Conservation (phyloP, 305 asterid genomes). For the Caryopteris hybrid region DNA sequence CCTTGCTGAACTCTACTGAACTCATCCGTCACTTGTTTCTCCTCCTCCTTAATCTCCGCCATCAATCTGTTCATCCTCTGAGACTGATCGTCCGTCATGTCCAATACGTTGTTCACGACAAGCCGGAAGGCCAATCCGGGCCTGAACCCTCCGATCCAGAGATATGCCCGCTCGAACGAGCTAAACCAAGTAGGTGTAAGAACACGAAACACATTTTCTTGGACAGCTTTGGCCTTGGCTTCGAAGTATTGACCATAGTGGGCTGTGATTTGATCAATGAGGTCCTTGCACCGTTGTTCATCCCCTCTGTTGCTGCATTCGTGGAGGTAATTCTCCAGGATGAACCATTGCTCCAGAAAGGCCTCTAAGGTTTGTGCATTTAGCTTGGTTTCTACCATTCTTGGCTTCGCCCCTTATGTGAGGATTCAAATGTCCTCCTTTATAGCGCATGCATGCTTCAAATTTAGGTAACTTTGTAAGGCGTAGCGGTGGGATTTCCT, state of each 20-base stretch:
- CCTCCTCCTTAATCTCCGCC: conserved; percentile 23
- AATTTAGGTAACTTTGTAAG: too few relatives aligned
- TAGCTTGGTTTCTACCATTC: background rate
- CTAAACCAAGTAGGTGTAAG: conserved; percentile 29
- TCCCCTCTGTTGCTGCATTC: background rate
- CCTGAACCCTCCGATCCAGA: conserved; percentile 34
- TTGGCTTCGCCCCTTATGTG: too few relatives aligned
- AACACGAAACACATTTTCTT: conserved; percentile 29
- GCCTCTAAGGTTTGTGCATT: conserved; percentile 13
- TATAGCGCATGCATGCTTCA: too few relatives aligned
- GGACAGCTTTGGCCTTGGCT: conserved; percentile 19
- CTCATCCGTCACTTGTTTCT: conserved; percentile 7
- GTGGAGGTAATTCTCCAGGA: conserved; percentile 15
- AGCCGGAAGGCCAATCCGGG: conserved; percentile 19
- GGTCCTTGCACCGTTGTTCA: conserved; percentile 4
- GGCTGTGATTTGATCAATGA: conserved; percentile 6
- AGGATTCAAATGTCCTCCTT: too few relatives aligned
- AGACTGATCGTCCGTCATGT: conserved; percentile 24
- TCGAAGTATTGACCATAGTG: conserved; percentile 24
- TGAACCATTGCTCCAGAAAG: conserved; percentile 29
- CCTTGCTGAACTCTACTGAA: conserved; percentile 21
- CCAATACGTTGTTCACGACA: conserved; percentile 13
- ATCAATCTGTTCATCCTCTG: conserved; percentile 15
- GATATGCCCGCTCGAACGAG: conserved; percentile 20
- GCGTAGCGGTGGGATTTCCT: too few relatives aligned